phyloP scores from a whole-genome alignment of 768 basidiomycete genomes.

The Crucibulum laeve region DNA sequence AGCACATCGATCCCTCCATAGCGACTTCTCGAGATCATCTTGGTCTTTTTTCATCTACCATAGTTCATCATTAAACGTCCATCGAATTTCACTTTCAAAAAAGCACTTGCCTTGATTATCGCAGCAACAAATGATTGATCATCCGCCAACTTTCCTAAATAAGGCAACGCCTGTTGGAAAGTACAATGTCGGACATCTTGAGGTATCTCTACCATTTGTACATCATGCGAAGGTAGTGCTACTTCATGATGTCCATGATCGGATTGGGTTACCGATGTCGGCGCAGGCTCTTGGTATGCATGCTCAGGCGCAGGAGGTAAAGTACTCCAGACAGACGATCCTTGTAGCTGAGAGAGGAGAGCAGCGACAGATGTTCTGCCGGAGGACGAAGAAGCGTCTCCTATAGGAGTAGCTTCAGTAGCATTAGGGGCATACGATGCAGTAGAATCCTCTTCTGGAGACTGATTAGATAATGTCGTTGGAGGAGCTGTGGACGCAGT shows the following conservation, averaged over 20 bases:
- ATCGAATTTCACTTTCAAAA: not conserved
- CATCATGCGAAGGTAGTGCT: not conserved
- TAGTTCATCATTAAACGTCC: conserved; percentile 1
- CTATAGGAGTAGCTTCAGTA: not conserved
- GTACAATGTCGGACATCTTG: conserved; percentile 44
- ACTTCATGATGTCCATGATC: not conserved
- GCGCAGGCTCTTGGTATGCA: not conserved
- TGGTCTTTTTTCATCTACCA: conserved; percentile 70
- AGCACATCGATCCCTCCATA: conserved; percentile 64
- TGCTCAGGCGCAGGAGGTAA: no score
- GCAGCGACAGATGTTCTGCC: conserved; percentile 45
- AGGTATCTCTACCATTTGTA: conserved; percentile 3
- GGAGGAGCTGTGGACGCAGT: no score
- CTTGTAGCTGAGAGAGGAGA: conserved; percentile 57
- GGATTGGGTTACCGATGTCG: not conserved
- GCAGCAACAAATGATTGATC: conserved; percentile 45
- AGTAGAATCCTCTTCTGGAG: no score
- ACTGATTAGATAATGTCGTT: no score
- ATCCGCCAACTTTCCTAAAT: conserved; percentile 55
- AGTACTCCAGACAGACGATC: not conserved
- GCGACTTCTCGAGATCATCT: conserved; percentile 56
- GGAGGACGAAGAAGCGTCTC: not conserved
- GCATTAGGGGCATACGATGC: not conserved
- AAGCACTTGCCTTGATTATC: conserved; percentile 44
- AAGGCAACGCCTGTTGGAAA: conserved; percentile 69